These are phyloP conservation scores for Solanum chacoense DNA, from an alignment of 305 asterid genomes.

Conservation along the genomic window DNA sequence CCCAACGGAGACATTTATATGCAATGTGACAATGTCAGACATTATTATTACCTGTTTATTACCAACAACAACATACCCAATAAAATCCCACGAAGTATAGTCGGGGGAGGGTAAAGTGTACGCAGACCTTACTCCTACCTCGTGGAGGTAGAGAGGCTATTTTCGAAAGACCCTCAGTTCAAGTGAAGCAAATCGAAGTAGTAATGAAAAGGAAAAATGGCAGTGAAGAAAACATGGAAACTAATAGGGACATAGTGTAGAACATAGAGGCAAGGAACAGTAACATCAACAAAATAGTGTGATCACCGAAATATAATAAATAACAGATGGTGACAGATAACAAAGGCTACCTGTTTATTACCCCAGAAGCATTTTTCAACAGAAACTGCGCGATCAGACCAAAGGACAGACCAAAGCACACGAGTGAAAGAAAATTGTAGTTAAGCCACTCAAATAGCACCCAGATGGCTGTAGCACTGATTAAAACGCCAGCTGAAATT, in stretches of 20 bases:
- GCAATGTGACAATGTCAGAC: neutral
- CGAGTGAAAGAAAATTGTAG: conserved; percentile 55
- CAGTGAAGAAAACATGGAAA: neutral
- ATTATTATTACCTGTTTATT: neutral
- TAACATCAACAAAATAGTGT: neutral
- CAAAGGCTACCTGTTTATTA: conserved; percentile 35
- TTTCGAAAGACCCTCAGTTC: neutral
- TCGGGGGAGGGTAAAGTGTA: neutral
- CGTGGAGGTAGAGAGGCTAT: neutral
- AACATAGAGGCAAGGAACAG: neutral
- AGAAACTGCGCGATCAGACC: conserved; percentile 53
- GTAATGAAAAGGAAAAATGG: neutral
- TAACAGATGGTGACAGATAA: neutral
- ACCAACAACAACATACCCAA: neutral
- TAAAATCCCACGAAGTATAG: neutral
- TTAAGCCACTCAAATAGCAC: conserved; percentile 89
- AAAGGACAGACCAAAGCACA: conserved; percentile 41
- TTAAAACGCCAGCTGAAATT: conserved; percentile 57
- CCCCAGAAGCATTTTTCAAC: conserved; percentile 52
- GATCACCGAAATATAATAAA: neutral
- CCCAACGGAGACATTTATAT: neutral
- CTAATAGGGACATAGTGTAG: neutral
- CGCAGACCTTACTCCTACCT: neutral
- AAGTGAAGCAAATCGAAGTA: neutral
- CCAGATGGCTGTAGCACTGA: conserved; percentile 63